These are phyloP conservation scores for Neurospora sp. DNA, from an alignment of 495 filamentous ascomycete species.

Conservation along the genomic window DNA sequence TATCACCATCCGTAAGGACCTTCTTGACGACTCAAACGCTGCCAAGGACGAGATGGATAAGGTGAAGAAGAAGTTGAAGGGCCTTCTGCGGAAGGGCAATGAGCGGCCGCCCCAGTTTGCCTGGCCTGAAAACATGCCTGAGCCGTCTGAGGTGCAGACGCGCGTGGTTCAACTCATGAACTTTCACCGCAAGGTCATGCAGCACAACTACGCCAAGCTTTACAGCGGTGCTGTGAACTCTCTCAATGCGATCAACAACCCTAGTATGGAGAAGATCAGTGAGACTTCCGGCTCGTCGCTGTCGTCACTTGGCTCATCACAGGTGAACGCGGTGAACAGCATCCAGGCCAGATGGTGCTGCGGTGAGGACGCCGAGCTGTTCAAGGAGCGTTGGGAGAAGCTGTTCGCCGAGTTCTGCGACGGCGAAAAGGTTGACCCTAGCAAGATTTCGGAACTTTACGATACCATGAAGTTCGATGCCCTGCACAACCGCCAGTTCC, in stretches of 20 bases:
- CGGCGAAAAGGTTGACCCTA: conserved; percentile 92
- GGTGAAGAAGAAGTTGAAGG: conserved; percentile 97
- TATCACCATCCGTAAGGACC: conserved; percentile 83
- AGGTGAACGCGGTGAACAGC: conserved; percentile 47
- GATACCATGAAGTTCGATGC: conserved; percentile 99
- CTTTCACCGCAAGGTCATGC: conserved; percentile 90
- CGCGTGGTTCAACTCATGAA: conserved; percentile 96
- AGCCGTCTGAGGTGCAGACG: conserved; percentile 79
- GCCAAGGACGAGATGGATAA: conserved; percentile 99
- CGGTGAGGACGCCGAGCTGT: conserved; percentile 87
- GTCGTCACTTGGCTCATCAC: conserved; percentile 33
- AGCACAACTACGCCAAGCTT: conserved; percentile 76
- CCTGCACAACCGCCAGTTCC: conserved; percentile 86
- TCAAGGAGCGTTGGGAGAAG: conserved; percentile 97
- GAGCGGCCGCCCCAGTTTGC: conserved; percentile 87
- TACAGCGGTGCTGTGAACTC: conserved; percentile 51
- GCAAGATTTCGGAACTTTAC: conserved; percentile 95
- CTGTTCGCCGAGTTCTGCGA: conserved; percentile 94
- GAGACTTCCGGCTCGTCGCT: conserved; percentile 6
- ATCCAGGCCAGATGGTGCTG: conserved; percentile 95
- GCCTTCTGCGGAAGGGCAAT: conserved; percentile 76
- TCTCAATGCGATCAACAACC: conserved; percentile 44
- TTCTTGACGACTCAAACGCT: conserved; percentile 96
- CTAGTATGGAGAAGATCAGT: conserved; percentile 25
- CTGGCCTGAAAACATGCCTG: conserved; percentile 92